Base-by-base conservation (phyloP, 352 stramenopile genomes). In the Aphanomyces invadans region DNA sequence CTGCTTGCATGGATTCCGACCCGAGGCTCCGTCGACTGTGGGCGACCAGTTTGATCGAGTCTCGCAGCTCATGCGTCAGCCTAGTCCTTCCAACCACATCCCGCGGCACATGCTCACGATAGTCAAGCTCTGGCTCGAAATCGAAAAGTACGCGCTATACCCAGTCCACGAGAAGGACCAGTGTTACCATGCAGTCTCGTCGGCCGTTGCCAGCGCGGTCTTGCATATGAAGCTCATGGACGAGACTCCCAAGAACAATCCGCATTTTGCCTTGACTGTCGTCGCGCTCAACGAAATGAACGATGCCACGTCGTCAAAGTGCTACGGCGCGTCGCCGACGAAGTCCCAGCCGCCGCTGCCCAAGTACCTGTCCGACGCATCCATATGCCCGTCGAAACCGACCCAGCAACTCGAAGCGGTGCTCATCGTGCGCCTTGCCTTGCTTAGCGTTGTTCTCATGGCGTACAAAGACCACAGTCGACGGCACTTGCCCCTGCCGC, bases 261-360 rank as follows among this genome's bases (percentile, higher is more conserved):
- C 49, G 0, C 49, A 33, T n/a, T 29, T 57, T 29, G 49, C 5
- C 29, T 33, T 57, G 21, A 57, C 49, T 5, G 49, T 29, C 21
- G 49, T 57, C 7, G 49, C 29, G 25, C 29, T 57, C 25, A 57
- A 32, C 23, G 49, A 57, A 57, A 57, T 57, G 49, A 7, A 57
- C 49, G 49, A 57, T 4, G 12, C 44, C 9, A 19, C 21, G 12
- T n/a, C 21, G 12, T 9, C 9, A 19, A 25, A 9, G 4, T 26
- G 21, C 19, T 10, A 36, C 25, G 12, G 19, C 25, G 19, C 25
- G 7, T 57, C 49, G 21, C 17, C 25, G 11, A 38, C 9, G 29
- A 33, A 21, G 25, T n/a, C 19, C 9, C 7, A 7, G 4, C 19
- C 12, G 12, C 11, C 19, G 4, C 29, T 32, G 4, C 49, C 49